These are phyloP conservation scores for Nothophaeocryptopus gaeumannii DNA, from an alignment of 2,329 filamentous ascomycete species.

Conservation along the genomic window DNA sequence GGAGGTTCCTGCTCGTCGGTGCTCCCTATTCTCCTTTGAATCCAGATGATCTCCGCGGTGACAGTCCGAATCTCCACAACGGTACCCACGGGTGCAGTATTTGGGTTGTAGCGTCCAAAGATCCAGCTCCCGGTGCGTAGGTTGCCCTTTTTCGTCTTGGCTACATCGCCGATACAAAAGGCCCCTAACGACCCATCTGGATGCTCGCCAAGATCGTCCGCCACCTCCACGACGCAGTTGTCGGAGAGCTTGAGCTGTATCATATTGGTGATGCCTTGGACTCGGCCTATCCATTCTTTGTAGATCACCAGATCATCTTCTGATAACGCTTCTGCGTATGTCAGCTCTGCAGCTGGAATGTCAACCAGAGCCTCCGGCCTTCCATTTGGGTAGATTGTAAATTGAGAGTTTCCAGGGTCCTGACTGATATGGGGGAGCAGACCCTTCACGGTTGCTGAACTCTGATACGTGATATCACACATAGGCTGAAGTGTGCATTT, in stretches of 20 bases:
- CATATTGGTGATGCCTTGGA: conserved; percentile 50
- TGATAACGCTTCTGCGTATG: conserved; percentile 36
- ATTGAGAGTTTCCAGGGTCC: conserved; percentile 14
- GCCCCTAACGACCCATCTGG: conserved; percentile 26
- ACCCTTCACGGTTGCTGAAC: conserved; percentile 21
- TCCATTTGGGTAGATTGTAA: conserved; percentile 15
- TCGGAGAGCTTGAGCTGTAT: conserved; percentile 53
- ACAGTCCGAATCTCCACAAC: conserved; percentile 51
- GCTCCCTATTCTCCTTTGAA: conserved; percentile 40
- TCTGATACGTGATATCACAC: conserved; percentile 28
- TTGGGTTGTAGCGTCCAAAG: conserved; percentile 52
- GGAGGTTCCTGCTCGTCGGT: conserved; percentile 27
- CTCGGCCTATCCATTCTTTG: conserved; percentile 55
- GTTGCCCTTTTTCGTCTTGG: conserved; percentile 52
- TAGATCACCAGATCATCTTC: conserved; percentile 55
- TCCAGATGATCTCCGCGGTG: conserved; percentile 52
- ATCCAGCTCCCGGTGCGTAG: conserved; percentile 53
- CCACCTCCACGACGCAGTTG: conserved; percentile 54
- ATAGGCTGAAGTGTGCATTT: conserved; percentile 44
- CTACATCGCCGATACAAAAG: conserved; percentile 49
- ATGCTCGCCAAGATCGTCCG: conserved; percentile 42
- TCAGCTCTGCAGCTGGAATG: conserved; percentile 33
- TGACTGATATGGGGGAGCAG: conserved; percentile 20
- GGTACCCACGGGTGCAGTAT: conserved; percentile 49
- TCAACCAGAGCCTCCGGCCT: conserved; percentile 24